A percentile compares a stretch with the other conserved stretches of the same genome.
Conservation (phyloP, 257 asterid species). For the Capsicum rhomboideum region DNA sequence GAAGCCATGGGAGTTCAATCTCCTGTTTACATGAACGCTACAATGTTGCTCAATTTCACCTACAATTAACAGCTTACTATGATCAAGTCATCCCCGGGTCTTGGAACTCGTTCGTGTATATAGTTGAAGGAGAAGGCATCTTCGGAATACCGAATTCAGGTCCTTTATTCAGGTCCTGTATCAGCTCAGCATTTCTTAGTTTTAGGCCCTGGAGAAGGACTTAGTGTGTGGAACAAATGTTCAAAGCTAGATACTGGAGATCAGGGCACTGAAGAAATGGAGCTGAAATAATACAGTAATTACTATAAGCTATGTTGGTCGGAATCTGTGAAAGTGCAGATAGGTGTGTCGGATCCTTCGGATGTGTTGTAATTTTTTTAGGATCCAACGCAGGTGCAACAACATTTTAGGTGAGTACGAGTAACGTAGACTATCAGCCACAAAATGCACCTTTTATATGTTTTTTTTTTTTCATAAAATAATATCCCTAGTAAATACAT, state of each 20-base stretch:
- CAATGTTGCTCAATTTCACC: constrained; percentile 84
- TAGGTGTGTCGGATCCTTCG: no score
- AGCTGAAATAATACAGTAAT: not conserved
- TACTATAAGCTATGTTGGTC: not conserved
- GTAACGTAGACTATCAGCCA: not conserved
- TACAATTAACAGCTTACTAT: constrained; percentile 39
- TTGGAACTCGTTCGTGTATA: constrained; percentile 73
- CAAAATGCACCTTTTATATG: not conserved
- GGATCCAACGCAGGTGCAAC: no score
- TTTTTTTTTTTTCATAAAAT: not conserved
- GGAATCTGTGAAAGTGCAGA: not conserved
- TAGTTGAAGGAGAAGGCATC: constrained; percentile 71
- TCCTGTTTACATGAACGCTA: constrained; percentile 71
- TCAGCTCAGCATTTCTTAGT: constrained; percentile 67
- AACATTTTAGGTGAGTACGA: no score
- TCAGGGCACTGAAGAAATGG: constrained; percentile 15
- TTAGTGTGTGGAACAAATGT: constrained; percentile 77
- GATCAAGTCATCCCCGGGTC: constrained; percentile 67
- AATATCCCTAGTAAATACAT: not conserved
- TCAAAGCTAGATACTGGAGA: constrained; percentile 57
- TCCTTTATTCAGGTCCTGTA: constrained; percentile 21
- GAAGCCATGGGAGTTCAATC: constrained; percentile 88
- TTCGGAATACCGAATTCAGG: constrained; percentile 40
- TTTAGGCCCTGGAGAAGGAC: constrained; percentile 81
- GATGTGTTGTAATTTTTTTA: no score